A percentile compares a stretch with the other conserved stretches of the same genome.
These are phyloP conservation scores for Xylaria sp. DNA, from an alignment of 495 filamentous ascomycete species.

Conservation along the genomic window DNA sequence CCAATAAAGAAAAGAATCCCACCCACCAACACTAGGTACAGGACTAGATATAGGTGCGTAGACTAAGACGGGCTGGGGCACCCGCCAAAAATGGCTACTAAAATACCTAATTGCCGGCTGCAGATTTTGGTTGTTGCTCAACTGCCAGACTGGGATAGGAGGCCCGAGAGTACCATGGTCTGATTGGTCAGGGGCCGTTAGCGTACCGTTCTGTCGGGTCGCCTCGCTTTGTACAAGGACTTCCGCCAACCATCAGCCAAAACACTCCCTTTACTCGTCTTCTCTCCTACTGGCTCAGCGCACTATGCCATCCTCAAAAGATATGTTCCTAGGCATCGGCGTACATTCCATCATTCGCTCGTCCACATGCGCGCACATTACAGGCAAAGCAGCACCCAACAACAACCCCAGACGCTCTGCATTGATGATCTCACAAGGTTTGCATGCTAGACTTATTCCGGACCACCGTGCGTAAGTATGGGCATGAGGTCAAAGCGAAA, in stretches of 20 bases:
- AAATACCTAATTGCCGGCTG: constrained; percentile 15
- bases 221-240: neutral
- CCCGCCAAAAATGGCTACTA: constrained; percentile 6
- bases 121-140: constrained; percentile 8
- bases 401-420: neutral
- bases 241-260: neutral
- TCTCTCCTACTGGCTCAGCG: neutral
- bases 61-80: neutral
- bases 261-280: neutral
- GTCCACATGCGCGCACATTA: neutral
- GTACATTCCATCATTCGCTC: neutral
- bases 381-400: neutral
- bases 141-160: constrained; percentile 21
- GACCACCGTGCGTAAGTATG: neutral
- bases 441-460: neutral
- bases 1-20: neutral
- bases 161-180: neutral
- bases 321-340: neutral
- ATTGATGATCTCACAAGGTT: neutral
- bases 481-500: constrained; percentile 7
- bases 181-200: constrained; percentile 20
- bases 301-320: constrained; percentile 1
- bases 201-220: constrained; percentile 25
- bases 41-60: neutral
- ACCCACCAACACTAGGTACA: constrained; percentile 10